phyloP scores from a whole-genome alignment of 345 rosid species.

The Abelmoschus esculentus region DNA sequence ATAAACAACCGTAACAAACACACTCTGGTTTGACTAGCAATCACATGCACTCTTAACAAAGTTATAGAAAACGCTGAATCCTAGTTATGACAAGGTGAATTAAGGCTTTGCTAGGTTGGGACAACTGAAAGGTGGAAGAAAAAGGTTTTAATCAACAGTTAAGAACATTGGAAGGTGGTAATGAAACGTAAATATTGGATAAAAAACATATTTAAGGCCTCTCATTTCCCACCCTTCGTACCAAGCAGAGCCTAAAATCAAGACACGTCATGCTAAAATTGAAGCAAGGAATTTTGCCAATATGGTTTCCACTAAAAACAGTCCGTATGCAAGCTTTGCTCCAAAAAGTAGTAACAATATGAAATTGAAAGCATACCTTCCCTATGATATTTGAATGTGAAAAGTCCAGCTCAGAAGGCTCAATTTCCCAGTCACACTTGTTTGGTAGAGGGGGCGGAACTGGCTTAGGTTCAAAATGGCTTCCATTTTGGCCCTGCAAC shows the following conservation, averaged over 20 bases:
- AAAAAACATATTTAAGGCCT: neutral
- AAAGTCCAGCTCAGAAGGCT: constrained; percentile 88
- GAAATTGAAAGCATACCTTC: constrained; percentile 46
- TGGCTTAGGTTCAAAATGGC: constrained; percentile 94
- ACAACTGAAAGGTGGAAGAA: neutral
- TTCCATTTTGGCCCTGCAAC: constrained; percentile 91
- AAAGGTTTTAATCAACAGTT: neutral
- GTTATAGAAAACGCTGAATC: constrained; percentile 11
- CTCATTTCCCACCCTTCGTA: neutral
- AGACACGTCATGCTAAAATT: neutral
- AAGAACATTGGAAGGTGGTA: neutral
- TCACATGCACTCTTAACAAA: neutral
- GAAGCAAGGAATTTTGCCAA: neutral
- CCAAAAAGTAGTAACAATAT: neutral
- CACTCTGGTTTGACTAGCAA: neutral
- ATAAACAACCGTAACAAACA: neutral
- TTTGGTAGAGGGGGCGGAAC: constrained; percentile 91
- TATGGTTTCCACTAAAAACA: constrained; percentile 3
- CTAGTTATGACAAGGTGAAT: neutral
- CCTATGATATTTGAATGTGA: constrained; percentile 66
- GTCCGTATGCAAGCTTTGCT: neutral
- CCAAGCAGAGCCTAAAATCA: neutral
- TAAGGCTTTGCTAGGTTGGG: neutral
- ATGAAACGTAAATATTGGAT: neutral
- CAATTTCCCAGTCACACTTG: constrained; percentile 99